These are phyloP conservation scores for Aegilops bicornis DNA, from an alignment of 176 grass and related monocot genomes.

Conservation along the genomic window DNA sequence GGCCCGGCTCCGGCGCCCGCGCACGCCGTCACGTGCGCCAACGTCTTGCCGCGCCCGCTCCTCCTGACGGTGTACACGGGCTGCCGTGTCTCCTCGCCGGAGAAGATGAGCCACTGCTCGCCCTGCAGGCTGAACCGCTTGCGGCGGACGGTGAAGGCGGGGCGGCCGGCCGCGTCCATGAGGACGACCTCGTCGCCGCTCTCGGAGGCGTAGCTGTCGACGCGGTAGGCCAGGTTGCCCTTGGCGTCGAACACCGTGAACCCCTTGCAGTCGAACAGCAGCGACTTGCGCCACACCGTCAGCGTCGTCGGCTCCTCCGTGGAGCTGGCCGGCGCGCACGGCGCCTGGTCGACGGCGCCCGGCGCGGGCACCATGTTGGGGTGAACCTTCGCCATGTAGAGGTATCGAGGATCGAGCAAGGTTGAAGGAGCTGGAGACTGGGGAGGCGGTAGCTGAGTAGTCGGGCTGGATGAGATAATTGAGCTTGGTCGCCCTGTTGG, in stretches of 20 bases:
- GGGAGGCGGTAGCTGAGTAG: neutral
- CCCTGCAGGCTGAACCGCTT: conserved; percentile 72
- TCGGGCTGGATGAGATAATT: neutral
- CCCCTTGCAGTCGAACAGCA: conserved; percentile 89
- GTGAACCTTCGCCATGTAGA: conserved; percentile 8
- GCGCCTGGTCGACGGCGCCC: neutral
- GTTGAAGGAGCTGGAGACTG: neutral
- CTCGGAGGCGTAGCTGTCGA: conserved; percentile 78
- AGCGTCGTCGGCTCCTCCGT: conserved; percentile 38
- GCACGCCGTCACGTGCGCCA: neutral
- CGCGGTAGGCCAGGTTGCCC: conserved; percentile 83
- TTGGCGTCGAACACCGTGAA: conserved; percentile 85
- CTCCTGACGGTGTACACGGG: conserved; percentile 57
- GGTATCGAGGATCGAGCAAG: neutral
- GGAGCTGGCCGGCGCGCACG: neutral
- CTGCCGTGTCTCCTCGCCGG: conserved; percentile 44
- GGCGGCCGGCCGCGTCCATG: conserved; percentile 69
- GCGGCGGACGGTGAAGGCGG: conserved; percentile 68
- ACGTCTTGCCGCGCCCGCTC: neutral
- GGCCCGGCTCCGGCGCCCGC: neutral
- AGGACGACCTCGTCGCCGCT: conserved; percentile 12
- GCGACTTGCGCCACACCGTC: conserved; percentile 97
- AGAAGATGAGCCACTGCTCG: conserved; percentile 67
- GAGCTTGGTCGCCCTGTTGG: neutral
- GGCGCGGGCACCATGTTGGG: neutral